Evolutionary conservation across 2,329 filamentous ascomycete species (phyloP).

Genomic region (Aspergillus transmontanensis): DNA sequence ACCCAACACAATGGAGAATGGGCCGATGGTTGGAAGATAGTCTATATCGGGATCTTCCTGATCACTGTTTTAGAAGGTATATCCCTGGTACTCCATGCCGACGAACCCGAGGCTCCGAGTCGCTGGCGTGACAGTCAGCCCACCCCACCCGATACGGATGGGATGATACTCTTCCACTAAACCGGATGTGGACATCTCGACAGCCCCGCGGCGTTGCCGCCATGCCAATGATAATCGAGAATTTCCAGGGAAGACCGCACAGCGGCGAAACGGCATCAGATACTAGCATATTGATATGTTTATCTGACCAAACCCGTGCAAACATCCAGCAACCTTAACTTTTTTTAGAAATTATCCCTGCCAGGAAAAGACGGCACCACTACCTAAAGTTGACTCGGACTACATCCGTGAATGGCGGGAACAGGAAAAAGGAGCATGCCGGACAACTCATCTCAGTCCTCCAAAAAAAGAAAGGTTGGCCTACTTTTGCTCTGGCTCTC

Average conservation of each 20-base stretch:
- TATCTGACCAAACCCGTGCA: not conserved
- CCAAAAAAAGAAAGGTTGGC: constrained; percentile 39
- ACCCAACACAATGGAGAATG: not conserved
- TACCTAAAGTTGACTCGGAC: constrained; percentile 2
- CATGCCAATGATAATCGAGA: constrained; percentile 8
- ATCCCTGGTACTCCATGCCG: not conserved
- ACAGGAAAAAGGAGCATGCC: constrained; percentile 37
- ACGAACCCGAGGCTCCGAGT: constrained; percentile 3
- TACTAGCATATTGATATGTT: not conserved
- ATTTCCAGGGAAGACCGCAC: constrained; percentile 9
- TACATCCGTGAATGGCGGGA: constrained; percentile 26
- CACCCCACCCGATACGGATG: constrained; percentile 6
- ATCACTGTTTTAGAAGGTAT: not conserved
- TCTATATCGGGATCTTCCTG: constrained; percentile 3
- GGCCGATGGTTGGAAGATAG: constrained; percentile 4
- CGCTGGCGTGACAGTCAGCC: constrained; percentile 10
- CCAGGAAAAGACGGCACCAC: not conserved
- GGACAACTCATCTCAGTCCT: constrained; percentile 22
- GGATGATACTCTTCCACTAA: constrained; percentile 14
- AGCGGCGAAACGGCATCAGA: not conserved
- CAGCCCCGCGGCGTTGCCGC: not conserved
- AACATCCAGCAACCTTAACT: constrained; percentile 1
- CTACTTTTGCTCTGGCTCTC: not conserved
- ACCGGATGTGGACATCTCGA: constrained; percentile 13
- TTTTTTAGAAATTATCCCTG: constrained; percentile 8